Conservation (phyloP, 2,329 filamentous ascomycete genomes). For the Cytospora paraplurivora region DNA sequence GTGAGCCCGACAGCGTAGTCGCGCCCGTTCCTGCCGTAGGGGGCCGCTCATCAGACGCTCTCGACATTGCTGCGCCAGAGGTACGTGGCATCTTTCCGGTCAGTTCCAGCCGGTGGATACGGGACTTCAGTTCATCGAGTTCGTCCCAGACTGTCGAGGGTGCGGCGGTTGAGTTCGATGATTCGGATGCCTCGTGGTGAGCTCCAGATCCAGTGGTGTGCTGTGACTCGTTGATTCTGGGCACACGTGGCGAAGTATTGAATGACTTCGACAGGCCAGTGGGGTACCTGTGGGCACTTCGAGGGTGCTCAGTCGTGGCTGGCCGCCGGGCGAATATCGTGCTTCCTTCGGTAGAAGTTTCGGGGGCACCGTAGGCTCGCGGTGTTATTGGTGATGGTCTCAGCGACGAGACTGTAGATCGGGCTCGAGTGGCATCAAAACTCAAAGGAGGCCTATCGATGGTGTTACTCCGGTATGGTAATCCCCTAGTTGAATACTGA, state of each 20-base stretch:
- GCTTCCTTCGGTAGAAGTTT: constrained; percentile 39
- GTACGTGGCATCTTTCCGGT: constrained; percentile 85
- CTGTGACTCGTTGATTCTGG: constrained; percentile 44
- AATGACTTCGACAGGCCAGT: constrained; percentile 48
- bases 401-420: constrained; percentile 37
- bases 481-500: constrained; percentile 45
- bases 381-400: constrained; percentile 52
- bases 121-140: constrained; percentile 89
- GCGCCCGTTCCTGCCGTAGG: constrained; percentile 88
- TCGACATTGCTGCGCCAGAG: constrained; percentile 77
- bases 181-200: constrained; percentile 73
- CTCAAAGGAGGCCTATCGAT: constrained; percentile 47
- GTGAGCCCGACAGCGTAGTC: constrained; percentile 88
- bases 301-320: constrained; percentile 32
- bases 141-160: constrained; percentile 98
- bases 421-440: constrained; percentile 39
- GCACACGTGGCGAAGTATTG: constrained; percentile 63
- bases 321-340: constrained; percentile 34
- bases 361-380: constrained; percentile 51
- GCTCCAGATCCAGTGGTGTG: constrained; percentile 45
- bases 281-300: constrained; percentile 20
- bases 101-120: constrained; percentile 86
- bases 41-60: constrained; percentile 76
- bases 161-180: constrained; percentile 82
- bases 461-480: constrained; percentile 46